Percentiles rank a stretch among this genome's conserved stretches.
phyloP scores from a whole-genome alignment of 805 yeast genomes.

The Teunomyces atbi region DNA sequence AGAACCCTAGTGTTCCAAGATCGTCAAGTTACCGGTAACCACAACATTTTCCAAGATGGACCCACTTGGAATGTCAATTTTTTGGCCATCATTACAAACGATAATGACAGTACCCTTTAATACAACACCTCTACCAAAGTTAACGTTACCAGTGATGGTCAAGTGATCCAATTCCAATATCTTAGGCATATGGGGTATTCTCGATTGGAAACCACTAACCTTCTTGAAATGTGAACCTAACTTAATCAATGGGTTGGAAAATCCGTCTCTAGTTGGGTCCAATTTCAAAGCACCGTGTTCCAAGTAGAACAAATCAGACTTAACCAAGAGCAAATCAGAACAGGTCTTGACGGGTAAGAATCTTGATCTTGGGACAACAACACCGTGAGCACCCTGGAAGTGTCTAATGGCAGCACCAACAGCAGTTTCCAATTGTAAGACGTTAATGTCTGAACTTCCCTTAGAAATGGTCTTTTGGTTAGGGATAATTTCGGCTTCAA shows the following conservation, averaged over 20 bases:
- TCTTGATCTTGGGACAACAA: constrained; percentile 96
- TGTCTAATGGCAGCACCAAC: constrained; percentile 99
- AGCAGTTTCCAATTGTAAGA: constrained; percentile 95
- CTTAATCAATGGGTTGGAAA: constrained; percentile 90
- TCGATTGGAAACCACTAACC: constrained; percentile 83
- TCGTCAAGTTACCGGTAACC: constrained; percentile 93
- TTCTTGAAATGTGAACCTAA: constrained; percentile 96
- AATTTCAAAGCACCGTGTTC: constrained; percentile 88
- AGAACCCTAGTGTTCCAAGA: constrained; percentile 73
- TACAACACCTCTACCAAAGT: constrained; percentile 82
- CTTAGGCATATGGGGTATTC: constrained; percentile 94
- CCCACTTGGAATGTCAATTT: constrained; percentile 97
- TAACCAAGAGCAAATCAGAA: constrained; percentile 90
- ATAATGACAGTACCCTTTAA: constrained; percentile 97
- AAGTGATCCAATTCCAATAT: constrained; percentile 95
- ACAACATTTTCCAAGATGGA: constrained; percentile 93
- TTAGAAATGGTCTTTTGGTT: constrained; percentile 79
- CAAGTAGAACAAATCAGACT: constrained; percentile 87
- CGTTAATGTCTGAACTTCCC: constrained; percentile 78
- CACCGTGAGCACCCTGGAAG: constrained; percentile 93
- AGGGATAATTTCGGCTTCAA: constrained; percentile 93
- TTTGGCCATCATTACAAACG: constrained; percentile 95
- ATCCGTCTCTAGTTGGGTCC: constrained; percentile 84
- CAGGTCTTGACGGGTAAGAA: constrained; percentile 98
- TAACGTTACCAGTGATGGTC: constrained; percentile 95